phyloP scores from a whole-genome alignment of 371 early-diverging fungal species.

The Nematocida sp. region DNA sequence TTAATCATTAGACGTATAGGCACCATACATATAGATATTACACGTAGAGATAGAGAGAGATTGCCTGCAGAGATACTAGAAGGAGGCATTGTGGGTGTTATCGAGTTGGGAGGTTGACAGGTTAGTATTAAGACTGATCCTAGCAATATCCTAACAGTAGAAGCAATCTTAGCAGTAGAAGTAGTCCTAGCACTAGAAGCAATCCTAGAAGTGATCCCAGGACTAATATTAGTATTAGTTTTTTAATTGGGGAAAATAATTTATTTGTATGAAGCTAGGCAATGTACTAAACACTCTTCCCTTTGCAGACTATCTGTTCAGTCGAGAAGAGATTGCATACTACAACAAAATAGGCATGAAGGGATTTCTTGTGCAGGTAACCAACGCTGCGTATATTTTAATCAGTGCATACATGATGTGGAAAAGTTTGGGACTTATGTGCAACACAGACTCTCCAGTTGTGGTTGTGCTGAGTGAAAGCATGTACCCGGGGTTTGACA shows the following conservation, averaged over 20 bases:
- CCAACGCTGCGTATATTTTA: slow-evolving; percentile 59
- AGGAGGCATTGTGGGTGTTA: too few species aligned
- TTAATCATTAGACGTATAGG: too few species aligned
- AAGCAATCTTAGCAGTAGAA: background rate
- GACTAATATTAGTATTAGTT: background rate
- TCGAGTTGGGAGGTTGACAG: too few species aligned
- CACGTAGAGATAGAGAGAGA: too few species aligned
- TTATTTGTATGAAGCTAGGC: slow-evolving; percentile 42
- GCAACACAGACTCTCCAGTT: slow-evolving; percentile 87
- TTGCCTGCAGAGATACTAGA: too few species aligned
- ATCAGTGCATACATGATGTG: slow-evolving; percentile 78
- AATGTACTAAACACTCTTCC: slow-evolving; percentile 10
- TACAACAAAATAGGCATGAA: slow-evolving; percentile 51
- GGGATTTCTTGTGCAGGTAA: slow-evolving; percentile 51
- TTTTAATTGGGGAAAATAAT: background rate
- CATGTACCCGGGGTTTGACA: slow-evolving; percentile 93
- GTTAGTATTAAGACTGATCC: too few species aligned
- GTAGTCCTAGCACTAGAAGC: background rate
- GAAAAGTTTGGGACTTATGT: slow-evolving; percentile 75
- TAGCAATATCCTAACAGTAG: too few species aligned
- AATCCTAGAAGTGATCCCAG: too few species aligned
- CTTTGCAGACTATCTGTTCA: slow-evolving; percentile 47
- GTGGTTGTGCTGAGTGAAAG: slow-evolving; percentile 94
- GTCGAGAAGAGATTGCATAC: slow-evolving; percentile 41
- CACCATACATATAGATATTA: too few species aligned